Base-by-base conservation (phyloP, 805 yeast genomes). In the Lipomyces sp. region DNA sequence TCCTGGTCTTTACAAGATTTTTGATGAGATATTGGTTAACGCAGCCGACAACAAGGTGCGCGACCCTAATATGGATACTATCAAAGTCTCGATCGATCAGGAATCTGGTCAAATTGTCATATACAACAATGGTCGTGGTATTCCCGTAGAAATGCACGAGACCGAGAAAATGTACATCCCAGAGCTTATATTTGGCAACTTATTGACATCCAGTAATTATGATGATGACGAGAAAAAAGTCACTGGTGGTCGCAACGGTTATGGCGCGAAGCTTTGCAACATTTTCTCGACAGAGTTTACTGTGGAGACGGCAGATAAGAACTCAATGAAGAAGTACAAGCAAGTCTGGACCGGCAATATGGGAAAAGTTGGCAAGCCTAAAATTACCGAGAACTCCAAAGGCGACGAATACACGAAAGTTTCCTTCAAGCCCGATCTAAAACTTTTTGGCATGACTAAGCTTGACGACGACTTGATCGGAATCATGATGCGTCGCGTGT, bases 11-110 rank as follows among this genome's bases (percentile, higher is more conserved):
- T 94, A 92, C 80, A 95, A 95, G 79, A 94, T 95, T 64, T 95
- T 95, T 76, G 99, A 95, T 78, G 99, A 95, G 80, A 93, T 95
- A 65, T 81, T 95, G 69, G 99, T 95, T 62, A 95, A 95, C 77
- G 98, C 99, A 4, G 99, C 99, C 13, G 99, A 95, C 79, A 95
- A 95, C 81, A 95, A 95, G 80, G 94, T 94, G 67, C 86, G 98
- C 72, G 99, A 95, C 76, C 92, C 97, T 0, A 72, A 84, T 8
- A 95, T 95, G 99, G 90, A 87, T 72, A 86, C 84, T 73, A 86
- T 95, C 69, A 90, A 87, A 64, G 98, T 95, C n/a, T 83, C 80
- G 51, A 91, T 95, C 64, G 88, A 90, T 73, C 82, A 88, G 3
- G 97, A 88, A 66, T 82, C 83, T 60, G 92, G 92, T 75, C 74